phyloP scores from a whole-genome alignment of 192 early-diverging fungal genomes.

The Dissophora ornata region DNA sequence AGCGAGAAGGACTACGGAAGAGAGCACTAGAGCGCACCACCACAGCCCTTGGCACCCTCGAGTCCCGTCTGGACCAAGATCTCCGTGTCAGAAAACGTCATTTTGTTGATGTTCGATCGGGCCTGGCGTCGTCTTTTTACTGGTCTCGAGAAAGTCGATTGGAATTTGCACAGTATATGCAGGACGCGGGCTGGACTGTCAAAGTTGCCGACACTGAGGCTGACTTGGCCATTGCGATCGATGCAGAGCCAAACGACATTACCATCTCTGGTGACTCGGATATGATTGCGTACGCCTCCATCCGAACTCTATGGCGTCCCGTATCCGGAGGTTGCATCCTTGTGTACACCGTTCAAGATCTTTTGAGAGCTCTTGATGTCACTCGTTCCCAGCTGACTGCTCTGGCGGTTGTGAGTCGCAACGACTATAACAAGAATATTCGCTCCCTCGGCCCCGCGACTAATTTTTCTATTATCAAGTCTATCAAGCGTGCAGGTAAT shows the following conservation, averaged over 20 bases:
- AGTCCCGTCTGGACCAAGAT: neutral
- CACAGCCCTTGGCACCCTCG: neutral
- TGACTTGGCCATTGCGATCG: slow-evolving; percentile 2
- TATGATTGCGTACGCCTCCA: neutral
- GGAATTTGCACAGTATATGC: too few relatives aligned
- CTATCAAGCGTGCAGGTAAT: slow-evolving; percentile 10
- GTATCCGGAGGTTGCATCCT: neutral
- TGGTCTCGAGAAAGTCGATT: neutral
- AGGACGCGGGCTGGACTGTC: too few relatives aligned
- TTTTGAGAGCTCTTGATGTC: neutral
- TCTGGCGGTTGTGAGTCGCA: slow-evolving; percentile 3
- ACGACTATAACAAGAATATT: slow-evolving; percentile 8
- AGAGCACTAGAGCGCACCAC: too few relatives aligned
- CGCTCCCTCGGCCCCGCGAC: neutral
- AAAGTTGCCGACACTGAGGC: neutral
- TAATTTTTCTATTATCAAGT: slow-evolving; percentile 1
- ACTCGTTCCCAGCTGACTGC: slow-evolving; percentile 3
- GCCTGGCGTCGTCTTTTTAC: neutral
- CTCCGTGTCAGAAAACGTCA: neutral
- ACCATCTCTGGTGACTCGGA: neutral
- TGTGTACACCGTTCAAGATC: slow-evolving; percentile 5
- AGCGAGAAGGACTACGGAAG: neutral
- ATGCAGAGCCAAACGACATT: neutral
- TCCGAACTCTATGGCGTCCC: slow-evolving; percentile 8
- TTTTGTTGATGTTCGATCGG: slow-evolving; percentile 4